Conservation (phyloP, 202 grass and related monocot species). For the Tripidium arundinaceum region DNA sequence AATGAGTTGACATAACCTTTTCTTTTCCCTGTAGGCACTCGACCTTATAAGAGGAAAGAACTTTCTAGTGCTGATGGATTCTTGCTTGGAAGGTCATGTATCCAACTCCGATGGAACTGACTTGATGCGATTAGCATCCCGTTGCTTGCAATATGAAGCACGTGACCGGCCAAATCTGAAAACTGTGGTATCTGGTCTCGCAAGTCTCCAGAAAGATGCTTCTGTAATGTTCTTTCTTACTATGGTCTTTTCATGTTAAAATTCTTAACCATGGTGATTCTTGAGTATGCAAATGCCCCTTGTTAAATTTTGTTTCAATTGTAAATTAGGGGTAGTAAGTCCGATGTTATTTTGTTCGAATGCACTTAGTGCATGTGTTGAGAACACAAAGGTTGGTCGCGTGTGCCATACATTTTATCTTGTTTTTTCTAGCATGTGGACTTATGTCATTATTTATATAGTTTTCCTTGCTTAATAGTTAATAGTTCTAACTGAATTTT, state of each 20-base stretch:
- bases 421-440: background rate
- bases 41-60: conserved; percentile 89
- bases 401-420: background rate
- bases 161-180: conserved; percentile 84
- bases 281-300: background rate
- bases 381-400: background rate
- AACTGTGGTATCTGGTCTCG: conserved; percentile 62
- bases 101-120: conserved; percentile 77
- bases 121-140: conserved; percentile 70
- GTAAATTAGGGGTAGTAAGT: background rate
- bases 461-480: background rate
- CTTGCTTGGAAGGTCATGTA: conserved; percentile 91
- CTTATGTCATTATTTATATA: background rate
- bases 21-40: conserved; percentile 52
- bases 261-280: background rate
- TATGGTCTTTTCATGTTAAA: background rate
- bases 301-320: background rate
- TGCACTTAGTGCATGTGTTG: background rate
- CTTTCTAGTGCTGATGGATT: conserved; percentile 78
- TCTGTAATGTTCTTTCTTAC: conserved; percentile 54
- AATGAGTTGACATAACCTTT: too few relatives aligned
- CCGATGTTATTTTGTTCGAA: background rate
- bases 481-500: conserved; percentile 23
- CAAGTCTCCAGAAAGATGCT: conserved; percentile 73
- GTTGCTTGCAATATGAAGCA: conserved; percentile 85